Percentiles rank a stretch among this genome's conserved stretches.
These are phyloP conservation scores for Cercospora sp. DNA, from an alignment of 2,329 filamentous ascomycete species.

Conservation along the genomic window DNA sequence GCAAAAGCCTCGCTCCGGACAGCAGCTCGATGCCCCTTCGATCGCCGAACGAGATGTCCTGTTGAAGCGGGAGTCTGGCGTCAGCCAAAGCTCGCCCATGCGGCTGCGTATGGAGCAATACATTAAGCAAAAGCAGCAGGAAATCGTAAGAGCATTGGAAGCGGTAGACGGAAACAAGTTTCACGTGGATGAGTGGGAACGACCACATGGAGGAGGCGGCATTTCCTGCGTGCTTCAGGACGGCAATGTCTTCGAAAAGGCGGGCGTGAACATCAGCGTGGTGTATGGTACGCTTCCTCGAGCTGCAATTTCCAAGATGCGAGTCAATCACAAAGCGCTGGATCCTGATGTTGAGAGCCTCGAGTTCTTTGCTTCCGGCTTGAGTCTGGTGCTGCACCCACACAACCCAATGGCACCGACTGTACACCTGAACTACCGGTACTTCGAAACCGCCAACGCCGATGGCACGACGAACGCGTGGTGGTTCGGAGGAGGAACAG, in stretches of 20 bases:
- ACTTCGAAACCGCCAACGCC: slow-evolving; percentile 91
- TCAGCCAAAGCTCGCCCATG: slow-evolving; percentile 84
- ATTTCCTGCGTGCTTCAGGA: slow-evolving; percentile 94
- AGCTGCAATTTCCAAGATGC: slow-evolving; percentile 88
- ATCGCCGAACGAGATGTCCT: slow-evolving; percentile 84
- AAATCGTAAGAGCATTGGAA: slow-evolving; percentile 81
- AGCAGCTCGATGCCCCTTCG: slow-evolving; percentile 60
- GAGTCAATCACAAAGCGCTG: slow-evolving; percentile 89
- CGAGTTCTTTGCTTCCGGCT: slow-evolving; percentile 91
- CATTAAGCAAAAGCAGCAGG: slow-evolving; percentile 87
- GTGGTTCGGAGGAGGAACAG: slow-evolving; percentile 97
- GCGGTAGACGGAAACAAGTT: slow-evolving; percentile 82
- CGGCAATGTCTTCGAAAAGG: slow-evolving; percentile 96
- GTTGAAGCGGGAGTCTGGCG: slow-evolving; percentile 72
- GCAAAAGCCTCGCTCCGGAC: slow-evolving; percentile 19
- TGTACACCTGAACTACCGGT: slow-evolving; percentile 96
- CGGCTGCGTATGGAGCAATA: slow-evolving; percentile 96
- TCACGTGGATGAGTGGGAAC: slow-evolving; percentile 79
- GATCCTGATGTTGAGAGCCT: slow-evolving; percentile 75
- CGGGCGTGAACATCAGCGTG: slow-evolving; percentile 89
- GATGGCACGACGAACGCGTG: slow-evolving; percentile 81
- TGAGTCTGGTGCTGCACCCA: slow-evolving; percentile 91
- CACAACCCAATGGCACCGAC: slow-evolving; percentile 96
- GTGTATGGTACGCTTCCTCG: slow-evolving; percentile 90
- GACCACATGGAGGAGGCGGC: slow-evolving; percentile 85